These are phyloP conservation scores for Trebouxia gelatinosa DNA, from an alignment of 163 green algal genomes.

Conservation along the genomic window DNA sequence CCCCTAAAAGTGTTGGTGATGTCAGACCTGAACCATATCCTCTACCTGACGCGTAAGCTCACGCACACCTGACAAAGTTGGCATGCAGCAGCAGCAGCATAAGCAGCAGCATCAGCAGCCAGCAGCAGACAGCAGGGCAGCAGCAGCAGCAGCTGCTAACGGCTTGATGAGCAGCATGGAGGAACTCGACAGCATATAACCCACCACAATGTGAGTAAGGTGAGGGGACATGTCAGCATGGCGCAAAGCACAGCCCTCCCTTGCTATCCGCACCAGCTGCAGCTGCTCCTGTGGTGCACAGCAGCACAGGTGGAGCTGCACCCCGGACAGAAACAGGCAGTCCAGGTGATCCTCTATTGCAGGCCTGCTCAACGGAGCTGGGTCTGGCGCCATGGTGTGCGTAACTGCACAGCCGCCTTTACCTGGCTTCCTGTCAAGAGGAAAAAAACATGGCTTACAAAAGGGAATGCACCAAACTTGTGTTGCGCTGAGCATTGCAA, in stretches of 20 bases:
- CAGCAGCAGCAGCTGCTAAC: too few species aligned
- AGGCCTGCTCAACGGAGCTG: not conserved
- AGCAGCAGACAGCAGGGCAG: too few species aligned
- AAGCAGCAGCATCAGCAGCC: too few species aligned
- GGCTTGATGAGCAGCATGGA: not conserved
- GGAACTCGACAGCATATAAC: not conserved
- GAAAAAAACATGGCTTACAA: too few species aligned
- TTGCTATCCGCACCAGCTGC: slow-evolving; percentile 28
- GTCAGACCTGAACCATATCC: slow-evolving; percentile 83
- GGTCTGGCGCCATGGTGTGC: too few species aligned
- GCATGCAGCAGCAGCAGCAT: too few species aligned
- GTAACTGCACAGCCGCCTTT: too few species aligned
- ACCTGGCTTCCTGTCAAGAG: too few species aligned
- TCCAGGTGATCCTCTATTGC: not conserved
- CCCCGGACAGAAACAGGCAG: slow-evolving; percentile 28
- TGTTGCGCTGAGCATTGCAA: too few species aligned
- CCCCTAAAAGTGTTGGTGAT: slow-evolving; percentile 71
- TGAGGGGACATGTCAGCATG: slow-evolving; percentile 13
- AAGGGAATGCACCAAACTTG: too few species aligned
- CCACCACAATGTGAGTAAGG: slow-evolving; percentile 36
- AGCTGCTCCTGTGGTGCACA: slow-evolving; percentile 30
- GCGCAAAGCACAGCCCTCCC: slow-evolving; percentile 29
- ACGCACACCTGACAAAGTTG: too few species aligned
- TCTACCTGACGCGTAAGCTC: slow-evolving; percentile 68
- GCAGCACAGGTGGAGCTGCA: slow-evolving; percentile 27